A percentile compares a stretch with the other conserved stretches of the same genome.
These are phyloP conservation scores for Oryza brachyantha DNA, from an alignment of 176 grass and related monocot genomes.

Conservation along the genomic window DNA sequence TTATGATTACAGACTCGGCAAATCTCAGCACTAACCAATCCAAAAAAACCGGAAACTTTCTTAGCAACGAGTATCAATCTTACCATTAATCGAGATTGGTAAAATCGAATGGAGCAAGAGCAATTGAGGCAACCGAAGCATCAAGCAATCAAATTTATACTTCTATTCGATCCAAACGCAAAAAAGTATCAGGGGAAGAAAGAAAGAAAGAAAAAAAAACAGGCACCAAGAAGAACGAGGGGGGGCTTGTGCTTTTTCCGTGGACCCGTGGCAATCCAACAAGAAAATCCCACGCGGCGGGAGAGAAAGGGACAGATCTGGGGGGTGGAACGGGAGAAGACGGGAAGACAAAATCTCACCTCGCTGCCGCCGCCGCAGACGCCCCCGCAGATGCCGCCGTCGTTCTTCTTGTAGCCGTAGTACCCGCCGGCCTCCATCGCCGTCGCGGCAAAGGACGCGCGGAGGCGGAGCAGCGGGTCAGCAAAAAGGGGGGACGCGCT, in stretches of 20 bases:
- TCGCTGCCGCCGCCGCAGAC: neutral
- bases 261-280: neutral
- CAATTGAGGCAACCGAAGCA: neutral
- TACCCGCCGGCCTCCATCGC: neutral
- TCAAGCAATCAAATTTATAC: neutral
- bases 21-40: neutral
- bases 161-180: neutral
- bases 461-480: neutral
- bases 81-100: neutral
- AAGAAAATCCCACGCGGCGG: neutral
- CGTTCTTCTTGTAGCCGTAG: neutral
- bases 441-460: neutral
- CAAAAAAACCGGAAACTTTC: neutral
- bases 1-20: neutral
- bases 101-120: neutral
- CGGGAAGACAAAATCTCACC: neutral
- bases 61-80: no score
- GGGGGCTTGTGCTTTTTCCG: no score
- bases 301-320: constrained; percentile 25
- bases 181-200: neutral
- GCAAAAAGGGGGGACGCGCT: neutral
- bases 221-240: neutral
- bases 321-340: neutral
- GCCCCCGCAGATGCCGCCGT: neutral
- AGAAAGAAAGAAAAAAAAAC: neutral